Evolutionary conservation across 768 basidiomycete species (phyloP), one percentile per base, ranked within the genome.

Genomic region (Tephrocybe sp.): DNA sequence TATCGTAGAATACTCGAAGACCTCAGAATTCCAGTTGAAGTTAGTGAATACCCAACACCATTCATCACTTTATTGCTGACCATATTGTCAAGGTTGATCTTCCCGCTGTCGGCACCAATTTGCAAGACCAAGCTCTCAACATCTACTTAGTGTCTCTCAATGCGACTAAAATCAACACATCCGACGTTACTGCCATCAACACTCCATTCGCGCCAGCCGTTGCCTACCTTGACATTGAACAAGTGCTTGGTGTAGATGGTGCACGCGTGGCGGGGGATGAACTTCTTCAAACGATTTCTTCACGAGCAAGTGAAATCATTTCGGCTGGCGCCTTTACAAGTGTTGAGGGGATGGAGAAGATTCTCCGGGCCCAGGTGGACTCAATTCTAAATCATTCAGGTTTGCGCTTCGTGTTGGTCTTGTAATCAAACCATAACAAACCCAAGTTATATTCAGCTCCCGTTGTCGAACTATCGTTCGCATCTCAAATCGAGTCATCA

Each of bases 81-180:
- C 11, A 16, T 19, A 11, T 3, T 33, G 11, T 8, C 16, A 14
- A 56, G 55, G 52, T 57, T 14, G 42, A 57, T 14, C 32, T 57
- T 13, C 56, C 56, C 17, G 48, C 56, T 22, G 52, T 57, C 8
- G 56, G 56, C 7, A 57, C 56, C 23, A 57, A 57, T 41, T 43
- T 57, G 13, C 56, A 57, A 48, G 56, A 57, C n/a, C 56, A 57
- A 32, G 48, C 52, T 7, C 45, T 51, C 20, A 51, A 51, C 22
- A 8, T 42, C 5, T 34, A 31, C 4, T 12, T 11, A 49, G 26
- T 40, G 22, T 48, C 13, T 26, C 5, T 30, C 39, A 39, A n/a
- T 26, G 6, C 32, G n/a, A 7, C 34, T 8, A 23, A 53, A 0
- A 35, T 42, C 31, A 23, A 38, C 16, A 3, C 45, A 16, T 35